phyloP scores from a whole-genome alignment of 257 asterid genomes.

The Dorcoceras hygrometricum region DNA sequence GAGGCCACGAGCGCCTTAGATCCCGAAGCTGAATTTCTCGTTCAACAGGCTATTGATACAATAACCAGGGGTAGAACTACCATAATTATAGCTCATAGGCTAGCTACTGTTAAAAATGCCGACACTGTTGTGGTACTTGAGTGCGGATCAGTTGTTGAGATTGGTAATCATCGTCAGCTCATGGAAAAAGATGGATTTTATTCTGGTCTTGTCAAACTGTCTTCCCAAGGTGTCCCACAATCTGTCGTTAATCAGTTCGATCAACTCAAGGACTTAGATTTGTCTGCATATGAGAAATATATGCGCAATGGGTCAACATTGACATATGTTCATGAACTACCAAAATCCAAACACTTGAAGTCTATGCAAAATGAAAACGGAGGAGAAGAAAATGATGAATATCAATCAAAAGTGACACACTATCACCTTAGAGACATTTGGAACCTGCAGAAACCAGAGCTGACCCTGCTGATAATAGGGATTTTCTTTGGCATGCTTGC shows the following conservation, averaged over 20 bases:
- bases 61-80: slow-evolving; percentile 66
- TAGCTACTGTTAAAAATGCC: slow-evolving; percentile 73
- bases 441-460: slow-evolving; percentile 67
- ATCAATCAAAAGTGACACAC: slow-evolving; percentile 24
- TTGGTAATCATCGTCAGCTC: slow-evolving; percentile 61
- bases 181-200: slow-evolving; percentile 58
- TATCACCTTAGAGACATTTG: slow-evolving; percentile 57
- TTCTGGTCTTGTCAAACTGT: slow-evolving; percentile 59
- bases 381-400: slow-evolving; percentile 27
- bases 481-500: slow-evolving; percentile 52
- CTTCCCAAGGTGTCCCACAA: slow-evolving; percentile 55
- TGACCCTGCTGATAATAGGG: slow-evolving; percentile 42
- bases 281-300: slow-evolving; percentile 26
- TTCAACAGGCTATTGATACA: slow-evolving; percentile 75
- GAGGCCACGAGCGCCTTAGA: slow-evolving; percentile 92
- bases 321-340: slow-evolving; percentile 33
- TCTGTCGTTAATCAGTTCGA: slow-evolving; percentile 26
- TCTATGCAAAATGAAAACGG: slow-evolving; percentile 31
- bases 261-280: slow-evolving; percentile 26
- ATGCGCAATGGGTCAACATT: slow-evolving; percentile 17
- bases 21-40: slow-evolving; percentile 57
- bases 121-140: slow-evolving; percentile 63
- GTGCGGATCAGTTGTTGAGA: slow-evolving; percentile 57
- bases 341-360: slow-evolving; percentile 34
- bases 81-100: slow-evolving; percentile 66